Evolutionary conservation across 2,329 filamentous ascomycete species (phyloP).

Genomic region (Xylariaceae sp.): DNA sequence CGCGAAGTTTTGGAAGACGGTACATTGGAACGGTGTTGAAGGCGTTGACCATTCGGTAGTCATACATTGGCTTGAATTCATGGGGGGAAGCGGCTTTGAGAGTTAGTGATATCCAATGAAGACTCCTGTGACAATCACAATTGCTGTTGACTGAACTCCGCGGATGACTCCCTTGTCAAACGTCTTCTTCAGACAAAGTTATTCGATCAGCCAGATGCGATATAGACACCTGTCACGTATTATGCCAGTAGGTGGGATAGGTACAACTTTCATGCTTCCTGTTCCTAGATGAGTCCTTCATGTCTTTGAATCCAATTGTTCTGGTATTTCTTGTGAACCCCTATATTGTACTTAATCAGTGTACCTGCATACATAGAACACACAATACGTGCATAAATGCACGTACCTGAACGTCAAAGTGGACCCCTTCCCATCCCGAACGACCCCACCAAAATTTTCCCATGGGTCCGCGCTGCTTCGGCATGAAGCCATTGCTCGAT

Average conservation of each 20-base stretch:
- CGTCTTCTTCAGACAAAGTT: no score
- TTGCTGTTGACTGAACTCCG: background rate
- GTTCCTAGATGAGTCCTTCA: no score
- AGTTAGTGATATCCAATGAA: background rate
- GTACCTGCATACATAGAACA: background rate
- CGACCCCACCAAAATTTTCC: slow-evolving; percentile 18
- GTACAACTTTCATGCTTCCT: no score
- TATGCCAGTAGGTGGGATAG: no score
- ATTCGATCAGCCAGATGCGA: no score
- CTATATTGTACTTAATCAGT: background rate
- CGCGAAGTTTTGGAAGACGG: background rate
- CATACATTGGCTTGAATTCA: background rate
- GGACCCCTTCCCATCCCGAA: background rate
- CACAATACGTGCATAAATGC: background rate
- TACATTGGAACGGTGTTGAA: slow-evolving; percentile 4
- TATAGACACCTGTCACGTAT: no score
- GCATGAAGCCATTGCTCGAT: background rate
- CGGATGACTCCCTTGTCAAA: no score
- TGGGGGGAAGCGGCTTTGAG: background rate
- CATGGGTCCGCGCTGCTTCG: slow-evolving; percentile 3
- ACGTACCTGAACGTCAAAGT: background rate
- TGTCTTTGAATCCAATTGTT: background rate
- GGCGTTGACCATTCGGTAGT: slow-evolving; percentile 1
- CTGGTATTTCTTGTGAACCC: background rate
- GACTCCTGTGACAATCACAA: background rate